Evolutionary conservation across 1,139 yeast genomes (phyloP).

Genomic region (Hyphopichia wangnamkhiaoensis): DNA sequence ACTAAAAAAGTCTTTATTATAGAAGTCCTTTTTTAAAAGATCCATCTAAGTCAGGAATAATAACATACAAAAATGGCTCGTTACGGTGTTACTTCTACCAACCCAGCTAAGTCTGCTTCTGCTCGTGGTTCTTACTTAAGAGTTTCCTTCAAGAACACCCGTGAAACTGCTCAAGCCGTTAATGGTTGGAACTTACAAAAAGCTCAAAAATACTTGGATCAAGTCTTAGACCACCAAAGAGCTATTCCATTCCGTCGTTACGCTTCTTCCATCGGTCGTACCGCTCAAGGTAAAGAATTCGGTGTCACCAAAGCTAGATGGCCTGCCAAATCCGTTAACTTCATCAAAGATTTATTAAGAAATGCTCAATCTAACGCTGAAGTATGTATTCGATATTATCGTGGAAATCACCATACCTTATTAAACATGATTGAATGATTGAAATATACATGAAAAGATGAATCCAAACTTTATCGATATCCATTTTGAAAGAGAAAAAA

Average conservation of each 20-base stretch:
- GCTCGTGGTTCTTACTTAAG: conserved; percentile 99
- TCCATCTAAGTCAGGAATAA: conserved; percentile 5
- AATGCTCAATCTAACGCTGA: conserved; percentile 99
- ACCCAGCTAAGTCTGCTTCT: conserved; percentile 99
- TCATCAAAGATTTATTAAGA: conserved; percentile 89
- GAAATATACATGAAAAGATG: conserved; percentile 1
- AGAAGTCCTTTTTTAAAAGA: not conserved
- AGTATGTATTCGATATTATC: conserved; percentile 30
- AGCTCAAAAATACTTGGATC: conserved; percentile 95
- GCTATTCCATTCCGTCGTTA: conserved; percentile 99
- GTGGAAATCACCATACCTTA: not conserved
- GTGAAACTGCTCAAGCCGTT: conserved; percentile 98
- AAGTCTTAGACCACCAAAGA: conserved; percentile 97
- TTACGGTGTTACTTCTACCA: conserved; percentile 98
- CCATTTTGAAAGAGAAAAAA: too few relatives aligned
- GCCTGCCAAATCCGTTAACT: conserved; percentile 99
- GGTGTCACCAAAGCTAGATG: conserved; percentile 99
- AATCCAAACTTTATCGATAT: too few relatives aligned
- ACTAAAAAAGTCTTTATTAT: not conserved
- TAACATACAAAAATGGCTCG: conserved; percentile 48
- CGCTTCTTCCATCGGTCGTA: conserved; percentile 96
- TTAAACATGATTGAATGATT: not conserved
- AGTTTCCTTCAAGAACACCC: conserved; percentile 99
- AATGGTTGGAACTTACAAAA: conserved; percentile 96
- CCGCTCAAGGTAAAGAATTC: conserved; percentile 99